Evolutionary conservation across 805 yeast species (phyloP), one percentile per base, ranked within the genome.

Genomic region (Metschnikowia gruessii): DNA sequence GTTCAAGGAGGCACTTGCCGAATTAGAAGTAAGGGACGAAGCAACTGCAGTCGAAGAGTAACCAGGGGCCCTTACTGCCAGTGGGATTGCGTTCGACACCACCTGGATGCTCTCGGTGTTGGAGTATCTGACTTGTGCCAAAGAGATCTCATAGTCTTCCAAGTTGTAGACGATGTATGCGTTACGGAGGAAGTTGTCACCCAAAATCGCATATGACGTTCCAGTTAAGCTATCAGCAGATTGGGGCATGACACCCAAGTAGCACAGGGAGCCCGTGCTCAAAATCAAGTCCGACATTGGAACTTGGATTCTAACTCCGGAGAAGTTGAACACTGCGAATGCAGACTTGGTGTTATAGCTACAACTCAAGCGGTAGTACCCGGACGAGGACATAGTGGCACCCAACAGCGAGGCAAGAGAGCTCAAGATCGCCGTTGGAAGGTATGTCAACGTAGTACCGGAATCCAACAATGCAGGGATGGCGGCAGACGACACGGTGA

Each of bases 121-220:
- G 7, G 61, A 46, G 49, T 54, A 55, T n/a, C 51, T 52, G 36
- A 50, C 52, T 41, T 75, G 78, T 16, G 81, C 86, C 58, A 85
- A 53, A 2, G 85, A 79, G 33, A 85, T 68, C 56, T 78, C 72
- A 37, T 64, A 64, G 56, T 75, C 76, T 24, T 81, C 87, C 41
- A 82, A 64, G 61, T 85, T 85, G 62, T 76, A 82, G 13, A 82
- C 87, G 22, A 80, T 72, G 61, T 83, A 85, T 2, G 83, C 82
- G 47, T 77, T 74, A 46, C 87, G 71, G 52, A 86, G 64, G 58
- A 85, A 77, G 36, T 77, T 74, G 59, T 83, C 89, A 13, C 92
- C 94, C 30, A 86, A 67, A 44, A 82, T 71, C 15, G 66, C 54
- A 46, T 47, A 47, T 4, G 76, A 73, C 57, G 82, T 87, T 12